Conservation (phyloP, 352 stramenopile species). For the Globisporangium abappressorium region DNA sequence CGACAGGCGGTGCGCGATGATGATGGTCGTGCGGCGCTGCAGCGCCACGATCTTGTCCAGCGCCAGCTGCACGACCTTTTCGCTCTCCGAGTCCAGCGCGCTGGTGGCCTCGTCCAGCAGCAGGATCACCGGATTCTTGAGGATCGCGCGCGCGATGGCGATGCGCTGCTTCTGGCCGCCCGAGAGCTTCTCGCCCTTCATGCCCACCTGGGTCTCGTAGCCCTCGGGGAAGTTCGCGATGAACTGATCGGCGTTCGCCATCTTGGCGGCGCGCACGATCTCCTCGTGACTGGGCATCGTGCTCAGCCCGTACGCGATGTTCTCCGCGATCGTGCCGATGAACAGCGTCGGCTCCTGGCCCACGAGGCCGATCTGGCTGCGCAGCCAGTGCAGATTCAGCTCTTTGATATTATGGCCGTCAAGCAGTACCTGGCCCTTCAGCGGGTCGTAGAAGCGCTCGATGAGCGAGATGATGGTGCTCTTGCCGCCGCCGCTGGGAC, state of each 20-base stretch:
- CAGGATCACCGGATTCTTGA: constrained; percentile 25
- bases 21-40: constrained; percentile 37
- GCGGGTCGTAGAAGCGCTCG: constrained; percentile 33
- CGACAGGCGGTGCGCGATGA: constrained; percentile 28
- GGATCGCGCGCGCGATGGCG: constrained; percentile 76
- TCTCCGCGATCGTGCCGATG: constrained; percentile 34
- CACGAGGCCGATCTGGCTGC: constrained; percentile 28
- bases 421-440: constrained; percentile 20
- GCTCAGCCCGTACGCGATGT: constrained; percentile 45
- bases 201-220: constrained; percentile 89
- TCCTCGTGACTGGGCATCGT: constrained; percentile 24
- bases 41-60: constrained; percentile 23
- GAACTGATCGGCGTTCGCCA: constrained; percentile 88
- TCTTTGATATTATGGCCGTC: constrained; percentile 20
- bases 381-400: constrained; percentile 29
- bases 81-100: constrained; percentile 38
- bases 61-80: constrained; percentile 26
- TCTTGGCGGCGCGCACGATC: constrained; percentile 62
- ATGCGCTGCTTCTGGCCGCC: constrained; percentile 97
- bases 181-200: constrained; percentile 34
- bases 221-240: constrained; percentile 78
- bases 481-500: constrained; percentile 26
- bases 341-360: constrained; percentile 73
- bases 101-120: constrained; percentile 43
- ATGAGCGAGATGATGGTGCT: constrained; percentile 30